A percentile compares a stretch with the other conserved stretches of the same genome.
These are phyloP conservation scores for Globisporangium middletonii DNA, from an alignment of 352 stramenopile species.

Conservation along the genomic window DNA sequence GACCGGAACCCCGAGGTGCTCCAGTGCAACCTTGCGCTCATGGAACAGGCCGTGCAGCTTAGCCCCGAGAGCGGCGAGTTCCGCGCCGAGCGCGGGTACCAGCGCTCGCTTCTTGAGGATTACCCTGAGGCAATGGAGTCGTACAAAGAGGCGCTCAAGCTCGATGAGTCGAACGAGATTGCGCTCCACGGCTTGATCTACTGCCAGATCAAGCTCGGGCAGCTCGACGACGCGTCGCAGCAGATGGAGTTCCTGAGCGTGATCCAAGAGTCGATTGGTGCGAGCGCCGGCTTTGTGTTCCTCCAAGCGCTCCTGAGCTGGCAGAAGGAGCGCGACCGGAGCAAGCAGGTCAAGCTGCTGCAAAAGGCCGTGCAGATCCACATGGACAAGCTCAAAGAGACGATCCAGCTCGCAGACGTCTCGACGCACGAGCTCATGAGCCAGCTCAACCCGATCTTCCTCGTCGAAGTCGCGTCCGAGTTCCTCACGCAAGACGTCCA, in stretches of 20 bases:
- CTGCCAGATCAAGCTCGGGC: slow-evolving; percentile 86
- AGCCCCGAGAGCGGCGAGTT: slow-evolving; percentile 55
- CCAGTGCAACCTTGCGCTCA: slow-evolving; percentile 60
- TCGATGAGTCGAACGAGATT: slow-evolving; percentile 84
- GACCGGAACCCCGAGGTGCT: slow-evolving; percentile 63
- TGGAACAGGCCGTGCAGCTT: slow-evolving; percentile 62
- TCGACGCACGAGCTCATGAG: slow-evolving; percentile 75
- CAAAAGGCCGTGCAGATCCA: slow-evolving; percentile 76
- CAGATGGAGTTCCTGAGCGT: slow-evolving; percentile 91
- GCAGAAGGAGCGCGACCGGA: slow-evolving; percentile 65
- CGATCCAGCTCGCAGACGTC: slow-evolving; percentile 48
- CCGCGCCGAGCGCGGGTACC: slow-evolving; percentile 74
- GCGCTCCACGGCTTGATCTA: slow-evolving; percentile 90
- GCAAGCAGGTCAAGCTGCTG: slow-evolving; percentile 65
- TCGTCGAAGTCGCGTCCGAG: slow-evolving; percentile 83
- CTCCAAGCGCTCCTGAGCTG: slow-evolving; percentile 84
- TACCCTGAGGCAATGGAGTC: slow-evolving; percentile 75
- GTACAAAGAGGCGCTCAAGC: slow-evolving; percentile 82
- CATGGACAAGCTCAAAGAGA: slow-evolving; percentile 73
- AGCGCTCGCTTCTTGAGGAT: slow-evolving; percentile 66
- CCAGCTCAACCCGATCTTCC: slow-evolving; percentile 83
- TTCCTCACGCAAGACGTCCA: slow-evolving; percentile 49
- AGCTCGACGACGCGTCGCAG: slow-evolving; percentile 85
- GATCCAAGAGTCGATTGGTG: slow-evolving; percentile 84
- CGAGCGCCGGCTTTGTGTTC: slow-evolving; percentile 75